Percentiles rank a stretch among this genome's conserved stretches.
phyloP scores from a whole-genome alignment of 2,329 filamentous ascomycete species.

The Clonostachys rhizophaga region DNA sequence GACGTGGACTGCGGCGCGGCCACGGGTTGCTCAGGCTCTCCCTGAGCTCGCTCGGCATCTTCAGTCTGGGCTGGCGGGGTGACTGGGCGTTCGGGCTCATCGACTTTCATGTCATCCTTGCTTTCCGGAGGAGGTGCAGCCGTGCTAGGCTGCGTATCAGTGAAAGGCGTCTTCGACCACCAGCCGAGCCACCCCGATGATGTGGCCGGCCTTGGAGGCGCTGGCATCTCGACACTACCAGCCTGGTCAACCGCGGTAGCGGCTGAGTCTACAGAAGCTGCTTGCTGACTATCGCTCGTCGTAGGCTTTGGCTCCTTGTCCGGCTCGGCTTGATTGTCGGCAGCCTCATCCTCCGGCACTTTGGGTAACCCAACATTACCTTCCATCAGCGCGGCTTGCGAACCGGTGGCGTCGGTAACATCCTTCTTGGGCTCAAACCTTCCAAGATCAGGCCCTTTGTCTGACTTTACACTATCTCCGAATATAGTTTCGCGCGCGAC shows the following conservation, averaged over 20 bases:
- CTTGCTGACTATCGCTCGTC: background rate
- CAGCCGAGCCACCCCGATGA: constrained; percentile 52
- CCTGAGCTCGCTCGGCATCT: constrained; percentile 5
- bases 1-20: constrained; percentile 15
- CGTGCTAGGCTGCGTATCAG: constrained; percentile 9
- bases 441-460: constrained; percentile 37
- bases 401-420: constrained; percentile 4
- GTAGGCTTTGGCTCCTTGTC: background rate
- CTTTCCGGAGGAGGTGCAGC: constrained; percentile 2
- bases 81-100: constrained; percentile 1
- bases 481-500: constrained; percentile 57
- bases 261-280: background rate
- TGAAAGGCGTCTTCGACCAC: constrained; percentile 28
- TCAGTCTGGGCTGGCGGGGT: constrained; percentile 1
- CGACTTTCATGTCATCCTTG: constrained; percentile 10
- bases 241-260: background rate
- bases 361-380: background rate
- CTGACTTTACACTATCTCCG: constrained; percentile 46
- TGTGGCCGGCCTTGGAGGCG: constrained; percentile 11
- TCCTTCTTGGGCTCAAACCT: constrained; percentile 21
- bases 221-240: background rate
- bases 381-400: background rate
- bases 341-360: background rate
- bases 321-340: background rate
- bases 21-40: constrained; percentile 7